Conservation (phyloP, 805 yeast species). For the Saccharomyces eubayanus region DNA sequence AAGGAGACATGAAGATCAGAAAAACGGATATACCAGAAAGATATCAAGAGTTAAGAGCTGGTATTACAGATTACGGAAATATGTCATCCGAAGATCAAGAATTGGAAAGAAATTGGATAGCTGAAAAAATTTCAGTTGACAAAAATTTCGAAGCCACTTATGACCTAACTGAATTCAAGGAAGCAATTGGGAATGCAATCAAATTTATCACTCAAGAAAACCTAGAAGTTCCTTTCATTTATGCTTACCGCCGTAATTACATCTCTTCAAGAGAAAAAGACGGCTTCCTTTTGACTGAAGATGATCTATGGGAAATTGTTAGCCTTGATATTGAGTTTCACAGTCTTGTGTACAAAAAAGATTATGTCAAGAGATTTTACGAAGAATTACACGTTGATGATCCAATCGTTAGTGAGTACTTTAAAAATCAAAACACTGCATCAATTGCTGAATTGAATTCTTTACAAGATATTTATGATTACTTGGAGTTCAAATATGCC, state of each 20-base stretch:
- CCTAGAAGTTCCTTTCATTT: slow-evolving; percentile 88
- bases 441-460: slow-evolving; percentile 53
- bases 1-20: slow-evolving; percentile 81
- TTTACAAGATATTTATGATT: slow-evolving; percentile 76
- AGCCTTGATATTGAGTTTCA: slow-evolving; percentile 84
- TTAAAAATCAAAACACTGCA: slow-evolving; percentile 44
- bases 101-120: slow-evolving; percentile 73
- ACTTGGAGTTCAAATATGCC: slow-evolving; percentile 61
- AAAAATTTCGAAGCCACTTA: slow-evolving; percentile 37
- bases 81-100: slow-evolving; percentile 60
- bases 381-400: slow-evolving; percentile 50
- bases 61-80: slow-evolving; percentile 55
- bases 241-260: slow-evolving; percentile 92
- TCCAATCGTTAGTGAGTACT: slow-evolving; percentile 46
- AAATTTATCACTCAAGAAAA: slow-evolving; percentile 68
- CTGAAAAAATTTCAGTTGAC: slow-evolving; percentile 51
- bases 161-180: slow-evolving; percentile 46
- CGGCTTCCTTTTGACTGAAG: slow-evolving; percentile 50
- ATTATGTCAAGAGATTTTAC: slow-evolving; percentile 49
- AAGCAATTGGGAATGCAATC: slow-evolving; percentile 62
- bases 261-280: slow-evolving; percentile 38
- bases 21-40: slow-evolving; percentile 88
- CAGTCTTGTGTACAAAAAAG: slow-evolving; percentile 67
- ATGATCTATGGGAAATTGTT: slow-evolving; percentile 87
- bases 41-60: slow-evolving; percentile 64